Evolutionary conservation across 768 basidiomycete genomes (phyloP), one percentile per base, ranked within the genome.

Genomic region (Austroboletus festivus): DNA sequence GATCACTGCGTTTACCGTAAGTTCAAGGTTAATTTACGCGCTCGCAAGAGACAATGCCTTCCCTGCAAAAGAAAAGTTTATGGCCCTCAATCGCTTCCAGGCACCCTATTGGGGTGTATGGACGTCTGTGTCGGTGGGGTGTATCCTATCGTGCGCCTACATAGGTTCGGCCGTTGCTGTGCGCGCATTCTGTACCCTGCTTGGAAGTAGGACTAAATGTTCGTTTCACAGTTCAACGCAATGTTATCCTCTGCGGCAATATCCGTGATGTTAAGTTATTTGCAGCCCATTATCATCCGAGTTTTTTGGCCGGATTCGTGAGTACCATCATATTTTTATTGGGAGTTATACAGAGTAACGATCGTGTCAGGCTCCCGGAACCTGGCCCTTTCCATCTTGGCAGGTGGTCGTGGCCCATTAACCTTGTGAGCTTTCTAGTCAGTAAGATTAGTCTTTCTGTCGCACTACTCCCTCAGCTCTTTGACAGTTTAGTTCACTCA

Each of bases 1-100:
- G 4, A 72, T 78, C 42, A 80, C 80, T 12, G 79, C 79, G 24
- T 81, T 78, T 59, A 80, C 80, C 0, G 79, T 79, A 39, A 78
- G 78, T 55, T 81, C 79, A 21, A 66, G 79, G 20, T 54, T 82
- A 44, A 75, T 79, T 61, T 82, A 80, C 47, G 80, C 80, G 23
- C 65, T 80, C 12, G 78, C 80, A 35, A 63, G 80, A 47, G 80
- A 80, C 58, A 65, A 78, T 49, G 78, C 76, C 9, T 68, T 79
- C 42, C 80, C 78, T 2, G 58, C 71, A 47, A 79, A 73, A 57
- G 50, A 56, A 30, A 58, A 58, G 38, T 82, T 78, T 51, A 79
- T 76, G 75, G 62, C 67, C 9, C 70, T 80, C 40, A 81, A 79
- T 55, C 63, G 74, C 30, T 76, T 65, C 50, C 79, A 80, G 58